Percentiles rank a stretch among this genome's conserved stretches.
Evolutionary conservation across 208 protist species (phyloP).

Genomic region (Leishmania braziliensis): DNA sequence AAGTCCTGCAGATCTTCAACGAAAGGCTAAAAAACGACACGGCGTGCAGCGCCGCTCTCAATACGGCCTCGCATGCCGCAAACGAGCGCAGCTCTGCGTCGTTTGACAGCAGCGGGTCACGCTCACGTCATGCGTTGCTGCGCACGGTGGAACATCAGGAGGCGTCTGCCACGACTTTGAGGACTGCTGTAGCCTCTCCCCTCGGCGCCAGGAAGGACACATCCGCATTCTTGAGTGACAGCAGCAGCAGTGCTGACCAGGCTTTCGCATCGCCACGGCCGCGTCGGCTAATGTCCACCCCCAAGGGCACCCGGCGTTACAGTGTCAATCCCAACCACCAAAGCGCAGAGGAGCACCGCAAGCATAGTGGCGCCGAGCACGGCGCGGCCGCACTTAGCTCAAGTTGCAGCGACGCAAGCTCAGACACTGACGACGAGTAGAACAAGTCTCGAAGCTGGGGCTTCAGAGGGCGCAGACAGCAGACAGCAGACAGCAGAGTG

Average conservation of each 20-base stretch:
- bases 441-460: not conserved
- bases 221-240: not conserved
- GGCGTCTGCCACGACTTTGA: not conserved
- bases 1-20: constrained; percentile 2
- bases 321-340: not conserved
- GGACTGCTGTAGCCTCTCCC: not conserved
- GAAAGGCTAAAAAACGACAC: not conserved
- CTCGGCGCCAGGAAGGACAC: not conserved
- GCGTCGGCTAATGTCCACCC: not conserved
- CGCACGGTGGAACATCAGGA: not conserved
- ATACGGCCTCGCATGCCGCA: not conserved
- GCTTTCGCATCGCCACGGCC: not conserved
- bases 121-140: not conserved
- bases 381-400: not conserved
- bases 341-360: not conserved
- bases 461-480: not conserved
- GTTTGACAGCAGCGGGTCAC: not conserved
- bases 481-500: too few relatives aligned
- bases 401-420: constrained; percentile 4
- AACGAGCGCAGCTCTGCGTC: not conserved
- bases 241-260: not conserved
- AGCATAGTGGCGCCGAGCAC: not conserved
- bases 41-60: not conserved
- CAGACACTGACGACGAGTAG: not conserved
- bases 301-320: not conserved